Evolutionary conservation across 495 filamentous ascomycete genomes (phyloP).

Genomic region (Penicillium atrosanguineum): DNA sequence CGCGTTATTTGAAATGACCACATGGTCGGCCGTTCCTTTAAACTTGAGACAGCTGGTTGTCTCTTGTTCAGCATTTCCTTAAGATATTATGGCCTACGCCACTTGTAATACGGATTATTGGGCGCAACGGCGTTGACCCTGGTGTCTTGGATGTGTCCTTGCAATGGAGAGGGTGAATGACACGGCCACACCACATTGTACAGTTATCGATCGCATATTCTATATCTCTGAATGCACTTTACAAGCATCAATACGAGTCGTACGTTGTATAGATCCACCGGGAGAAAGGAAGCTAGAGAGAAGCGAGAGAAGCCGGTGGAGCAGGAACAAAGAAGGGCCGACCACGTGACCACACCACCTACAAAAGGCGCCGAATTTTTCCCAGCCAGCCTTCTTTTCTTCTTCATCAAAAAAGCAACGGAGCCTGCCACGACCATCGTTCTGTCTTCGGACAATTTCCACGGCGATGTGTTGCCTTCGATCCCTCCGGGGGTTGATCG

Average conservation of each 20-base stretch:
- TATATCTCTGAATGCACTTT: neutral
- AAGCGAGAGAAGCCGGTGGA: neutral
- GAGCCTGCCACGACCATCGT: conserved; percentile 66
- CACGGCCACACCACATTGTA: neutral
- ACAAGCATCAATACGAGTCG: neutral
- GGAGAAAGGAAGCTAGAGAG: neutral
- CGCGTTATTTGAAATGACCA: neutral
- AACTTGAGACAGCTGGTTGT: neutral
- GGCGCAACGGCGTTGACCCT: neutral
- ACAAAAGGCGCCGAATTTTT: conserved; percentile 27
- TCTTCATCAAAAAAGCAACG: conserved; percentile 60
- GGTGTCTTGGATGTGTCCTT: neutral
- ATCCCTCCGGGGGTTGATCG: conserved; percentile 39
- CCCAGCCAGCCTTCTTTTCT: conserved; percentile 37
- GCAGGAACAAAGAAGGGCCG: conserved; percentile 24
- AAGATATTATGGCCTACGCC: neutral
- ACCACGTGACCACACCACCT: conserved; percentile 27
- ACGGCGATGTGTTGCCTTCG: conserved; percentile 66
- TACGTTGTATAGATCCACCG: neutral
- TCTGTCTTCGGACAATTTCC: conserved; percentile 37
- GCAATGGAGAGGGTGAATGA: neutral
- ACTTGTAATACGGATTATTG: neutral
- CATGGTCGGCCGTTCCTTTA: neutral
- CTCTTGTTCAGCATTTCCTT: neutral
- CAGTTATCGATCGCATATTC: neutral